Base-by-base conservation (phyloP, 2,329 filamentous ascomycete species). In the Elsinoe batatas region DNA sequence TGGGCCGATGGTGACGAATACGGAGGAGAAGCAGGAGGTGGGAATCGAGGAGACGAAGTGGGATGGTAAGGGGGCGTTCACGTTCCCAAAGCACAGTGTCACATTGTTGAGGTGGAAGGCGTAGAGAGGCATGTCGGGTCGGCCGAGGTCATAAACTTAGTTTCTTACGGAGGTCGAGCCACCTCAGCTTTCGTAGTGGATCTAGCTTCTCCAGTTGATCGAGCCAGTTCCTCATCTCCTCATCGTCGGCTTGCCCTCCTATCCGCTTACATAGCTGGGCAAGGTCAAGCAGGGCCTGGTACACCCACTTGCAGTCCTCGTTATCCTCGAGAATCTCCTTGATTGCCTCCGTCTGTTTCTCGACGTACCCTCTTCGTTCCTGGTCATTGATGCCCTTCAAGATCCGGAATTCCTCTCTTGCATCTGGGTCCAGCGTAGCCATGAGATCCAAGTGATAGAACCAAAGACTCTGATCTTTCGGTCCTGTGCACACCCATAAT, bases 381-480 rank as follows among this genome's bases (percentile, higher is more conserved):
- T 78, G 71, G 5, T 74, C 67, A 1, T 77, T 77, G 30, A 95
- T 72, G 36, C 80, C 76, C 0, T 82, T 81, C 12, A 83, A 79
- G 62, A 95, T 85, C 8, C 79, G 79, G 17, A 77, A 72, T 2
- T 72, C 66, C 12, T 74, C 71, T 67, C 73, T 49, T 71, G 73
- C 64, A 74, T 76, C 53, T 78, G 74, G 63, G 87, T 74, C 65
- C 61, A 70, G 53, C 62, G 84, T 85, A 58, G 83, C 79, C 72
- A 96, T 82, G 57, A 96, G 74, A 65, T 85, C 95, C 63, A 93
- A 87, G 68, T 97, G 90, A 66, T 98, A 97, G 70, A 94, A 95
- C 91, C 93, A 98, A 5, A 96, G 77, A 15, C 90, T 95, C 67
- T 97, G 91, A 67, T 97, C 91, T 62, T 95, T 90, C 0, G 91